Base-by-base conservation (phyloP, 2,329 filamentous ascomycete species). In the Xylaria sp. region DNA sequence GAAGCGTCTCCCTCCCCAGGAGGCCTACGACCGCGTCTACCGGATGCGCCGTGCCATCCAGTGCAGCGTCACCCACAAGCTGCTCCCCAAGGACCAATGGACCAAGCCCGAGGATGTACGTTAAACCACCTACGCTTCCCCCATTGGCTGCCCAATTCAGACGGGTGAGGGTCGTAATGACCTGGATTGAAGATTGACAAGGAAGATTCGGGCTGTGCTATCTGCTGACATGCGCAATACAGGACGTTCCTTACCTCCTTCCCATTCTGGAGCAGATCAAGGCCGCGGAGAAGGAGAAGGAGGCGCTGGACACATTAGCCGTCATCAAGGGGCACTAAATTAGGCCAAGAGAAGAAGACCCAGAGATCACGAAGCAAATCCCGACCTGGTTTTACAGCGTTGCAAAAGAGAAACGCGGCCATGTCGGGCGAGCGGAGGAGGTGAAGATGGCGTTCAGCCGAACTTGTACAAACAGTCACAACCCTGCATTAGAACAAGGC, bases 1-100 rank as follows among this genome's bases (percentile, higher is more conserved):
- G 75, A 91, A 92, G 86, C 92, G 95, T 78, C 91, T 99, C 67
- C 87, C 91, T 61, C 86, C 92, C 74, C 92, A 96, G 84, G 92
- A 95, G 78, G 86, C 89, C 74, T 98, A 98, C 83, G 95, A 99
- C 84, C 94, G 95, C 78, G 88, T 98, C 78, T 99, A 93, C 89
- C 94, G 95, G 76, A 88, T 99, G 80, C 92, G 95, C 83, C 89
- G 95, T 81, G 94, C 95, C 74, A 89, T 96, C 82, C 95, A 99
- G 82, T 83, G 81, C 78, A 86, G 83, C 73, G 78, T 87, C 75
- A 78, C 83, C 73, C 87, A 89, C 78, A 87, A 88, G 81, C 79
- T 89, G 66, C 82, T 89, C 59, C 85, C 87, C 76, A 84, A 84
- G 80, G 75, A 81, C 35, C 77, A 87, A 75, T 87, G 85, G 85